Evolutionary conservation across 495 filamentous ascomycete species (phyloP).

Genomic region (Jackrogersella multiformis): DNA sequence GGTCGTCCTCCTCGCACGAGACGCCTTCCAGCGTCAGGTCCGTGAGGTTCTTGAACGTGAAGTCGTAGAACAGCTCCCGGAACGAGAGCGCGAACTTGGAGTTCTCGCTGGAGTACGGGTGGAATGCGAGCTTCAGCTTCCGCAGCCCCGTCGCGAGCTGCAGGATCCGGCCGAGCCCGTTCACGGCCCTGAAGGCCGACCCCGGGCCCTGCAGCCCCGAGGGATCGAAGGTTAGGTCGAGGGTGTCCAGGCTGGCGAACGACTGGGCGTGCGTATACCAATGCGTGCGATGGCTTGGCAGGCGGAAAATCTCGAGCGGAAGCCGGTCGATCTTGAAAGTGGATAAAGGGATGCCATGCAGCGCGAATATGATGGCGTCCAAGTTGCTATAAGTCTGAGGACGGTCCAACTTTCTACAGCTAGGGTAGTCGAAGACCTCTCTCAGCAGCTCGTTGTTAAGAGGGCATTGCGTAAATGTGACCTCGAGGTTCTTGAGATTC

Average conservation of each 20-base stretch:
- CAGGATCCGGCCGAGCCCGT: slow-evolving; percentile 56
- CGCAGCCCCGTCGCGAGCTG: slow-evolving; percentile 50
- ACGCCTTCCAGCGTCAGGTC: slow-evolving; percentile 57
- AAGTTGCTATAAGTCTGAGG: slow-evolving; percentile 54
- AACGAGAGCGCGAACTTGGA: slow-evolving; percentile 56
- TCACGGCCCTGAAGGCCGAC: slow-evolving; percentile 52
- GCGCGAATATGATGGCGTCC: slow-evolving; percentile 55
- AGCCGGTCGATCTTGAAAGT: slow-evolving; percentile 57
- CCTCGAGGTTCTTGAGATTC: slow-evolving; percentile 55
- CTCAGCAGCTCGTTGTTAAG: slow-evolving; percentile 50
- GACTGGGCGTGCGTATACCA: slow-evolving; percentile 57
- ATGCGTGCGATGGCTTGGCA: slow-evolving; percentile 49
- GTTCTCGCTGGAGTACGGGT: slow-evolving; percentile 50
- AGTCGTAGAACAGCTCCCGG: slow-evolving; percentile 50
- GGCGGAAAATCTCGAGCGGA: slow-evolving; percentile 56
- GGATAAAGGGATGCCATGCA: slow-evolving; percentile 50
- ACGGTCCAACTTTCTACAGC: slow-evolving; percentile 55
- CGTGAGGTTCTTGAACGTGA: slow-evolving; percentile 51
- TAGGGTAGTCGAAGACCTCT: slow-evolving; percentile 52
- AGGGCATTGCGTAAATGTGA: slow-evolving; percentile 56
- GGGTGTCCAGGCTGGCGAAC: slow-evolving; percentile 50
- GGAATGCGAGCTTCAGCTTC: slow-evolving; percentile 56
- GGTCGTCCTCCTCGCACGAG: slow-evolving; percentile 55
- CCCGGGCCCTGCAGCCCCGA: slow-evolving; percentile 47
- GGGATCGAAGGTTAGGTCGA: slow-evolving; percentile 53